Conservation (phyloP, 169 alveolate species). For the Eimeria zaria region DNA sequence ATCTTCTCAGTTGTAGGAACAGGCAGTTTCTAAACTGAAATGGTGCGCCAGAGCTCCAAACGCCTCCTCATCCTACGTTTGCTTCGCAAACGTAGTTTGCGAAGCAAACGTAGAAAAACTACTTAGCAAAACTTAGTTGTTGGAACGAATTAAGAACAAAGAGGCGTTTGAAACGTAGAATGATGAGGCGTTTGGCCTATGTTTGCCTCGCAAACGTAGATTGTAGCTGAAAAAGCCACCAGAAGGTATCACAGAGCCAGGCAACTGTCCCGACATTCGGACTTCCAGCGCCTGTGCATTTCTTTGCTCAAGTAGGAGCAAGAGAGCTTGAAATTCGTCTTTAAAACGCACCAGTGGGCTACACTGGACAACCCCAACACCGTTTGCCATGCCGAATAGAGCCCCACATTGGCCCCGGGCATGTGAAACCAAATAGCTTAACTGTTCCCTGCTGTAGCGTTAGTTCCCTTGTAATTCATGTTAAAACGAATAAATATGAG, state of each 20-base stretch:
- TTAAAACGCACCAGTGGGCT: not conserved
- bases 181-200: not conserved
- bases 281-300: not conserved
- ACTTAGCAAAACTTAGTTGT: not conserved
- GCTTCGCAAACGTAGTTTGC: not conserved
- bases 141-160: not conserved
- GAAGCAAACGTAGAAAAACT: too few species aligned
- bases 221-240: not conserved
- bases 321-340: not conserved
- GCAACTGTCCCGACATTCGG: not conserved
- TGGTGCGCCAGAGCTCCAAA: not conserved
- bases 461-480: not conserved
- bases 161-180: not conserved
- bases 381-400: not conserved
- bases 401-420: not conserved
- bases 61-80: not conserved
- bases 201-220: not conserved
- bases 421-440: not conserved
- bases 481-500: not conserved
- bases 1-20: not conserved
- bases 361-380: not conserved
- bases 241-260: not conserved
- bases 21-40: not conserved
- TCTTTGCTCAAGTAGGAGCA: not conserved
- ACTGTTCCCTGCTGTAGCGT: not conserved